These are phyloP conservation scores for Ceratobasidium sp. DNA, from an alignment of 1,284 basidiomycete species.

Conservation along the genomic window DNA sequence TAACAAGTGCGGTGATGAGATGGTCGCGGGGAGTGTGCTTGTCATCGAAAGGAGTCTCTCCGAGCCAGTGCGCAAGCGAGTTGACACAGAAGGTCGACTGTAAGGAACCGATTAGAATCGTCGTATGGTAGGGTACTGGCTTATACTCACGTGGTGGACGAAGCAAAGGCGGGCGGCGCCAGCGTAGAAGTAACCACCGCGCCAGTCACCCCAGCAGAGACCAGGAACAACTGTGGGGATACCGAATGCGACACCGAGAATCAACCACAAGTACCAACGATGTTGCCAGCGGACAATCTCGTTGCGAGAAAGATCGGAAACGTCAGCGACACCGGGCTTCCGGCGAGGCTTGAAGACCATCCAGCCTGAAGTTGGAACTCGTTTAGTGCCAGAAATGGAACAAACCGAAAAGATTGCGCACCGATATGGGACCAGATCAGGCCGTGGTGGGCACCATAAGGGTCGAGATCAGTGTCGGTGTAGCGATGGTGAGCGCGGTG, in stretches of 20 bases:
- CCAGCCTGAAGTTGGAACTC: constrained; percentile 67
- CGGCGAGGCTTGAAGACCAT: constrained; percentile 92
- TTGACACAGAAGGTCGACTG: constrained; percentile 96
- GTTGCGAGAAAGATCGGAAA: constrained; percentile 85
- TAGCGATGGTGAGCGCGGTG: constrained; percentile 95
- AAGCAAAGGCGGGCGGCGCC: constrained; percentile 84
- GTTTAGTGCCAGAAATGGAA: background rate
- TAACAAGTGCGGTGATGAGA: constrained; percentile 87
- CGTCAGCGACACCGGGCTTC: constrained; percentile 89
- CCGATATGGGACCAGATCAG: constrained; percentile 83
- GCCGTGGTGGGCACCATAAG: constrained; percentile 91
- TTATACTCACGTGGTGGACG: constrained; percentile 85
- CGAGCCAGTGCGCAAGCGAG: constrained; percentile 95
- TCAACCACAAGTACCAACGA: constrained; percentile 78
- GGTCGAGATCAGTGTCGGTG: constrained; percentile 96
- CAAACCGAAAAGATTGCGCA: background rate
- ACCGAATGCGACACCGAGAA: constrained; percentile 79
- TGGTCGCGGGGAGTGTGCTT: constrained; percentile 95
- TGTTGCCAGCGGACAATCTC: constrained; percentile 90
- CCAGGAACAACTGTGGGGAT: constrained; percentile 85
- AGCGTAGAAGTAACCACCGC: constrained; percentile 90
- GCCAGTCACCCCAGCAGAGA: constrained; percentile 85
- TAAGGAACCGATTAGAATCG: constrained; percentile 6
- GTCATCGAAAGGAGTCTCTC: constrained; percentile 92
- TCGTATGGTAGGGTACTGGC: background rate